Base-by-base conservation (phyloP, 1,284 basidiomycete species). In the Termitomyces sp. region DNA sequence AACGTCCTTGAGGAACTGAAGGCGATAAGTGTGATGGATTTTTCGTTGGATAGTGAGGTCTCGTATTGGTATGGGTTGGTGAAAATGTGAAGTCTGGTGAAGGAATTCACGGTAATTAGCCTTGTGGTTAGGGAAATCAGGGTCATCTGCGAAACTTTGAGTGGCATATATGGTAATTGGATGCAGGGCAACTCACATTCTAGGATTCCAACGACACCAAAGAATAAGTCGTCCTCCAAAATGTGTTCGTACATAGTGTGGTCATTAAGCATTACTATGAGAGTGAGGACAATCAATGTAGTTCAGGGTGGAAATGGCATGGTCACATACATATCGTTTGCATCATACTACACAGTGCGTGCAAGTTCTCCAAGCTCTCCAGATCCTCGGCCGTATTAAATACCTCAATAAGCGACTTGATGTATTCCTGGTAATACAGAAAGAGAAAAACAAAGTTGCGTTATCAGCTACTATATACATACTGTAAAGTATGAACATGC, bases 1-100 rank as follows among this genome's bases (percentile, higher is more conserved):
- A 54, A 99, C 96, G 66, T 99, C 96, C 69, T 97, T 98, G 59
- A 99, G 86, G 70, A 96, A 99, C 63, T 93, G 90, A 3, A 99
- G 79, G 11, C 96, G 90, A 66, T 97, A 98, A 1, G 94, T 97
- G 65, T 97, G 92, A 67, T 97, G 94, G 49, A 99, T 91, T 72
- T 98, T 97, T 57, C 80, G 81, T 63, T 86, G 84, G 41, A 96
- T 86, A 44, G 67, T 59, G 18, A 77, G 70, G 62, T 95, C 90
- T 40, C 80, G 78, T 63, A 97, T 88, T 26, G 81, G 77, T 54
- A 97, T 85, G 42, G 94, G 93, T 68, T 94, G 83, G 58, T 91
- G 86, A 71, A 93, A 98, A 46, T 81, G 85, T 3, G 91, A 81
- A 11, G 83, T 86, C 60, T 90, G 80, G 39, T 83, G 77, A 39